Evolutionary conservation across 2,329 filamentous ascomycete species (phyloP), one percentile per base, ranked within the genome.

Genomic region (Alternaria viburni): DNA sequence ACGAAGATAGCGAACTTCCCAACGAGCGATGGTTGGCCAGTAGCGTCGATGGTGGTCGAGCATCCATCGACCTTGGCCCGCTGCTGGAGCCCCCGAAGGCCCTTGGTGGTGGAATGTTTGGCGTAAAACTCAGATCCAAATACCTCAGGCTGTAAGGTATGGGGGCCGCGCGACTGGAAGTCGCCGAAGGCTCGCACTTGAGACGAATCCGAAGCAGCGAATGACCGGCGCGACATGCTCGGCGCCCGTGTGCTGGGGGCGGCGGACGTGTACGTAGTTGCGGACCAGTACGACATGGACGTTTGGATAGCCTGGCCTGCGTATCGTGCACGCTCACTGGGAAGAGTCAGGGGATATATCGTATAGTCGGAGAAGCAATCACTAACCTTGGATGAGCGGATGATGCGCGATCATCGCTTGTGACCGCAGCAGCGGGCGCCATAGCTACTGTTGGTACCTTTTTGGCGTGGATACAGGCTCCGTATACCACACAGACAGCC

Each of bases 391-490:
- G n/a, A n/a, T 12, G 47, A 10, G 26, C 26, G 15, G 7, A 32
- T 32, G 47, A 23, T 15, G 47, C 11, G 11, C n/a, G 12, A 17
- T 7, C 12, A 2, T 51, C 30, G 26, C 10, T 15, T 21, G 47
- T 23, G 17, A 32, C 6, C 9, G 17, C 7, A 32, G 26, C 26
- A 8, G 7, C 28, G 12, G 47, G 17, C 19, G 4, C 26, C n/a
- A 51, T 51, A 10, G 12, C 3, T 11, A 32, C n/a, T 10, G 47
- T 1, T 23, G 26, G n/a, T 5, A 13, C 4, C 8, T 5, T 9
- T 12, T 2, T 5, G 4, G 6, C 19, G 1, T 2, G 2, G 3
- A 28, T 0, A 10, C 25, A 11, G 15, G 47, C 5, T 17, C 10
- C 7, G 9, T 19, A 11, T 21, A 51, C 26, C n/a, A 32, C 21